Evolutionary conservation across 106 monocot genomes (phyloP).

Genomic region (Triglochin maritima): DNA sequence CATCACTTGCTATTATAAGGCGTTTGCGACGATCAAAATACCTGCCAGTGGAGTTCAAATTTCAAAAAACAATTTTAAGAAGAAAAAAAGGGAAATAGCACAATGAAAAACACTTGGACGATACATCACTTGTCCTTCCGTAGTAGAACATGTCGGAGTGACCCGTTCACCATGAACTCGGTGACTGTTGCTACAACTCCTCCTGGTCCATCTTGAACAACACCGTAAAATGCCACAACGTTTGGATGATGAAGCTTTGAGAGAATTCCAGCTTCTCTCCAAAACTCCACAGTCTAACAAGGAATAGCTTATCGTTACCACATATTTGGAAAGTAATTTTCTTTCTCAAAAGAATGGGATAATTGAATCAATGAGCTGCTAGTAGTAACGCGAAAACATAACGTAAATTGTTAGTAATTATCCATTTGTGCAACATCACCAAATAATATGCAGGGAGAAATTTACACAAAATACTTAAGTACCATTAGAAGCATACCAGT

Average conservation of each 20-base stretch:
- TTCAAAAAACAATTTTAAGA: background rate
- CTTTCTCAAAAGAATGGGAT: too few species aligned
- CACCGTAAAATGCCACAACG: constrained; percentile 87
- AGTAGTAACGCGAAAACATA: too few species aligned
- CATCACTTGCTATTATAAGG: constrained; percentile 86
- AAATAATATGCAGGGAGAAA: too few species aligned
- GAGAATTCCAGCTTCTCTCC: constrained; percentile 85
- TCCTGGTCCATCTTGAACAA: constrained; percentile 80
- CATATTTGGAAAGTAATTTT: background rate
- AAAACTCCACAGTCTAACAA: constrained; percentile 64
- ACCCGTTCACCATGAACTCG: constrained; percentile 89
- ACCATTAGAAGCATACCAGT: constrained; percentile 31
- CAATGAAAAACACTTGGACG: background rate
- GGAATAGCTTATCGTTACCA: background rate
- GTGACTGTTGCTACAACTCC: constrained; percentile 78
- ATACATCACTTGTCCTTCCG: constrained; percentile 56
- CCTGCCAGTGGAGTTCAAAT: constrained; percentile 15
- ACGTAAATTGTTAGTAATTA: too few species aligned
- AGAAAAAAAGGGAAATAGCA: too few species aligned
- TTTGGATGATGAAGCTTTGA: constrained; percentile 95
- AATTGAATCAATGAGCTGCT: too few species aligned
- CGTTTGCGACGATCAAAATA: constrained; percentile 72
- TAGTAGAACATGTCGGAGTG: constrained; percentile 65
- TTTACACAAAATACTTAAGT: too few species aligned
- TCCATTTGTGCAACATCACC: too few species aligned